These are phyloP conservation scores for Irpex sp. DNA, from an alignment of 1,284 basidiomycete species.

Conservation along the genomic window DNA sequence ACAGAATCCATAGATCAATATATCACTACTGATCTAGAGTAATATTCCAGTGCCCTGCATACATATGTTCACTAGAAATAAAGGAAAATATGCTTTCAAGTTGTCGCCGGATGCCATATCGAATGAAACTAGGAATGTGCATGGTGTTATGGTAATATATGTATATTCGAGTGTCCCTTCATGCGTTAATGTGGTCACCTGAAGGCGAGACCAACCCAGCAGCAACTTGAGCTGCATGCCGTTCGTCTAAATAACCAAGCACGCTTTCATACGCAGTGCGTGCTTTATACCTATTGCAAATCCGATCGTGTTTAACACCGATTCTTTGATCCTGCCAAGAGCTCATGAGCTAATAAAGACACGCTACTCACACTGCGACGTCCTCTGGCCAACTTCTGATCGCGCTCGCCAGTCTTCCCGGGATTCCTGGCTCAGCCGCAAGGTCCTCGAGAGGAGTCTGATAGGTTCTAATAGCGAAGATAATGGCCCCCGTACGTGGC, in stretches of 20 bases:
- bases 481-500: constrained; percentile 62
- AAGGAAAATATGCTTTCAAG: too few relatives aligned
- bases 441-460: constrained; percentile 56
- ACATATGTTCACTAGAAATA: too few relatives aligned
- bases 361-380: constrained; percentile 38
- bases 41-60: too few relatives aligned
- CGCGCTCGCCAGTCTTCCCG: constrained; percentile 64
- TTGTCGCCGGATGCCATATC: too few relatives aligned
- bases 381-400: constrained; percentile 70
- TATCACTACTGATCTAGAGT: too few relatives aligned
- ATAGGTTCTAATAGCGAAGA: constrained; percentile 80
- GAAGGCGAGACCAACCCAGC: background rate
- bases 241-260: constrained; percentile 45
- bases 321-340: background rate
- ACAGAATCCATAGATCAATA: too few relatives aligned
- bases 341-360: background rate
- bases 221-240: constrained; percentile 34
- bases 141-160: too few relatives aligned
- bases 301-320: background rate
- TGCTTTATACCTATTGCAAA: constrained; percentile 50
- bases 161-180: too few relatives aligned
- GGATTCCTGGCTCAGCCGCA: constrained; percentile 58
- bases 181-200: too few relatives aligned
- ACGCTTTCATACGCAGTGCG: constrained; percentile 44
- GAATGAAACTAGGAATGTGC: too few relatives aligned